Evolutionary conservation across 352 stramenopile genomes (phyloP).

Genomic region (Paralagenidium karlingii): DNA sequence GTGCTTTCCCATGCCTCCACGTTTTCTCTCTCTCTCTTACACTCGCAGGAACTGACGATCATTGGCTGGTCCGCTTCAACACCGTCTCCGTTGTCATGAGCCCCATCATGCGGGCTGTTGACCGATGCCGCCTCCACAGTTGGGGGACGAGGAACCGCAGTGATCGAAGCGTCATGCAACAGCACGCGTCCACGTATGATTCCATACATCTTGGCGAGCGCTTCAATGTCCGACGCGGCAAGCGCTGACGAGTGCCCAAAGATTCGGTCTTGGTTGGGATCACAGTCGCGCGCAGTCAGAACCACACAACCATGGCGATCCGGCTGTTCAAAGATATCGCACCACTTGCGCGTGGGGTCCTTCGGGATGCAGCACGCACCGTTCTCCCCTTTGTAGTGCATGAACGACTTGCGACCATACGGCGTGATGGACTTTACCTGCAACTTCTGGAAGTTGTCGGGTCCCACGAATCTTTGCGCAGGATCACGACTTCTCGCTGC

Average conservation of each 20-base stretch:
- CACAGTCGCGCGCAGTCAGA: slow-evolving; percentile 3
- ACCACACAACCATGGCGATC: slow-evolving; percentile 2
- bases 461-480: background rate
- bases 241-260: background rate
- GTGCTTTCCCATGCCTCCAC: too few species aligned
- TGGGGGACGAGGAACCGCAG: too few species aligned
- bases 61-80: too few species aligned
- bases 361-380: slow-evolving; percentile 7
- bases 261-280: background rate
- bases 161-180: too few species aligned
- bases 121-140: too few species aligned
- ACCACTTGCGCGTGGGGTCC: slow-evolving; percentile 2
- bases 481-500: slow-evolving; percentile 3
- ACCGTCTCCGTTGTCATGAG: too few species aligned
- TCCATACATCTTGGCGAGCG: slow-evolving; percentile 1
- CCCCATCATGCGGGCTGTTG: too few species aligned
- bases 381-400: slow-evolving; percentile 2
- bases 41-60: too few species aligned
- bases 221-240: background rate
- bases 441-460: slow-evolving; percentile 3
- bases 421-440: background rate
- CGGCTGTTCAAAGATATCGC: slow-evolving; percentile 4
- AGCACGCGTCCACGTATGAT: too few species aligned
- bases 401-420: background rate
- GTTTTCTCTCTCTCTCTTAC: too few species aligned